These are phyloP conservation scores for Tetrastigma voinierianum DNA, from an alignment of 164 flowering plant species.

Conservation along the genomic window DNA sequence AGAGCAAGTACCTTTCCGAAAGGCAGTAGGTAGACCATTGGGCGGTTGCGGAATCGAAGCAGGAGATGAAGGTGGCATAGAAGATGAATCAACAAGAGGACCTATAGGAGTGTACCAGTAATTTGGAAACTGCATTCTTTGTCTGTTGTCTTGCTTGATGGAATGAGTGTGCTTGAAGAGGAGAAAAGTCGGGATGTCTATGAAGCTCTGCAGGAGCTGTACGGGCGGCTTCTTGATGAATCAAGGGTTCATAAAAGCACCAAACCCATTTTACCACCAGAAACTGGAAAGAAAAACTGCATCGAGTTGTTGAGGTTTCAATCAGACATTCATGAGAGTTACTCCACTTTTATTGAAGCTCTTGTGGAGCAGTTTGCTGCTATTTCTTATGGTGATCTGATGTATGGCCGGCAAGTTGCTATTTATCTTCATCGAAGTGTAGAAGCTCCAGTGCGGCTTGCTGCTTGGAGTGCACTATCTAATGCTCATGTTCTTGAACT, in stretches of 20 bases:
- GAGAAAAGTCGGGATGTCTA: slow-evolving; percentile 66
- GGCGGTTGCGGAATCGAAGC: no score
- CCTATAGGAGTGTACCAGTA: slow-evolving; percentile 55
- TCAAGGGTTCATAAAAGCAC: slow-evolving; percentile 11
- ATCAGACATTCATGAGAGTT: slow-evolving; percentile 74
- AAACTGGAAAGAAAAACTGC: slow-evolving; percentile 15
- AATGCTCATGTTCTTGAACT: slow-evolving; percentile 76
- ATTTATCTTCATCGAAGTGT: slow-evolving; percentile 75
- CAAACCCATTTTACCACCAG: slow-evolving; percentile 11
- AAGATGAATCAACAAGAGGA: no score
- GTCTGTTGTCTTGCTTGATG: slow-evolving; percentile 59
- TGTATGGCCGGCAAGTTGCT: slow-evolving; percentile 89
- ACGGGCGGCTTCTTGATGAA: slow-evolving; percentile 55
- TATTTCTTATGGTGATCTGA: slow-evolving; percentile 80
- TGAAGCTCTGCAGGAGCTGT: slow-evolving; percentile 67
- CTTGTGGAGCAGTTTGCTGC: slow-evolving; percentile 87
- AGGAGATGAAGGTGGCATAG: no score
- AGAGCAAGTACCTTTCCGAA: no score
- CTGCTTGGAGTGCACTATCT: slow-evolving; percentile 79
- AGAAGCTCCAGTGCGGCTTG: slow-evolving; percentile 64
- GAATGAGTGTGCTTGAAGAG: slow-evolving; percentile 72
- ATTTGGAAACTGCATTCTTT: slow-evolving; percentile 91
- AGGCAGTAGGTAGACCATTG: no score
- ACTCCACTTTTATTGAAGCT: slow-evolving; percentile 68
- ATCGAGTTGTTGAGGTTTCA: slow-evolving; percentile 51